phyloP scores from a whole-genome alignment of 2,329 filamentous ascomycete genomes.

The Pestalotiopsis sp. region DNA sequence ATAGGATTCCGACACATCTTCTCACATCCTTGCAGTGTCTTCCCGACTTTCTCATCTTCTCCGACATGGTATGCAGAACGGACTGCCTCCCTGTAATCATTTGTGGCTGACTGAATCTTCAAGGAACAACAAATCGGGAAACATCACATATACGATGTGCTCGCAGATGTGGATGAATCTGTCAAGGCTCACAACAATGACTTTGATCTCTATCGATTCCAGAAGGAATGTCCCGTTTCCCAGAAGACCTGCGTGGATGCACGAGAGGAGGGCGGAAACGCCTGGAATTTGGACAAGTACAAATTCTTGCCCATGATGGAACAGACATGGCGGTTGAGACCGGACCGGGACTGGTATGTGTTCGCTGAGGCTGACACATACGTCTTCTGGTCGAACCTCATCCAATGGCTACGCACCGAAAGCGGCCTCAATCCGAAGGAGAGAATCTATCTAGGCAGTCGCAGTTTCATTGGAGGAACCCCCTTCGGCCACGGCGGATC shows the following conservation, averaged over 20 bases:
- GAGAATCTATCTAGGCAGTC: constrained; percentile 53
- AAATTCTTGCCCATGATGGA: constrained; percentile 63
- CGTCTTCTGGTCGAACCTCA: constrained; percentile 56
- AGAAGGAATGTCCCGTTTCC: constrained; percentile 47
- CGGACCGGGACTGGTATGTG: constrained; percentile 59
- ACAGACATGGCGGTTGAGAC: constrained; percentile 56
- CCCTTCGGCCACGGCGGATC: constrained; percentile 61
- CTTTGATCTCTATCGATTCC: constrained; percentile 47
- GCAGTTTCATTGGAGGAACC: constrained; percentile 45
- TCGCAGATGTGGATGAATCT: constrained; percentile 37
- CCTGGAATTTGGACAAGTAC: constrained; percentile 63
- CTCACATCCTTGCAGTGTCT: constrained; percentile 54
- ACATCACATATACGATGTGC: constrained; percentile 41
- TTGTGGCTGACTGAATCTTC: background rate
- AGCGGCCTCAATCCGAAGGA: constrained; percentile 43
- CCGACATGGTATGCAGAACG: constrained; percentile 46
- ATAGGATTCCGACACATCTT: constrained; percentile 56
- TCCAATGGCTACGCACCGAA: constrained; percentile 48
- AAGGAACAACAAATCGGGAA: constrained; percentile 53
- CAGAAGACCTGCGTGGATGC: constrained; percentile 46
- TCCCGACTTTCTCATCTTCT: constrained; percentile 57
- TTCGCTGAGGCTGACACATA: constrained; percentile 64
- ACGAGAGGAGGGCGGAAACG: constrained; percentile 33
- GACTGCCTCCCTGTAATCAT: background rate
- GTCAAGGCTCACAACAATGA: constrained; percentile 42